Conservation (phyloP, 129 eudicot genomes). For the Flaveria bidentis region DNA sequence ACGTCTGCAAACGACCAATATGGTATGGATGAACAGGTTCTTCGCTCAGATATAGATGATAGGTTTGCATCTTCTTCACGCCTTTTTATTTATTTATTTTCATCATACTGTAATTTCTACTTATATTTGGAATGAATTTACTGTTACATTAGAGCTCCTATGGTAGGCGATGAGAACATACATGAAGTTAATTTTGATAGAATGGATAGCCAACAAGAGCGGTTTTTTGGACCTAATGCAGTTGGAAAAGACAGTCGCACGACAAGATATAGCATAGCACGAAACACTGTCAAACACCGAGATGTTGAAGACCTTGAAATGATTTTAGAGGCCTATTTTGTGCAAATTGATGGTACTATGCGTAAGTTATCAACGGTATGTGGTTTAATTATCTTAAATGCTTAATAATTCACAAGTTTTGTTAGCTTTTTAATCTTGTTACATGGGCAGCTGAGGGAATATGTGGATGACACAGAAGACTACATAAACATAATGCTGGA, state of each 20-base stretch:
- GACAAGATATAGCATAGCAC: conserved; percentile 63
- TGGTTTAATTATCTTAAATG: background rate
- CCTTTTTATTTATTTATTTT: too few species aligned
- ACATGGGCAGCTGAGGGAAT: conserved; percentile 62
- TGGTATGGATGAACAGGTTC: conserved; percentile 49
- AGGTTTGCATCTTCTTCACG: too few species aligned
- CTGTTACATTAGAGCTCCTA: conserved; percentile 40
- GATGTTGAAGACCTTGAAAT: conserved; percentile 91
- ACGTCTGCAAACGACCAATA: conserved; percentile 55
- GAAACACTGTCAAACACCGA: conserved; percentile 59
- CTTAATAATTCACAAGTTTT: background rate
- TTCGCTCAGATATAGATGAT: conserved; percentile 45
- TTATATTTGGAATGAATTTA: background rate
- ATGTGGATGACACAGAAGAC: conserved; percentile 87
- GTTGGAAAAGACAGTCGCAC: conserved; percentile 52
- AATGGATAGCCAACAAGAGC: conserved; percentile 43
- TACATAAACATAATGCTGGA: conserved; percentile 89
- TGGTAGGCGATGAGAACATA: conserved; percentile 45
- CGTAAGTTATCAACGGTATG: conserved; percentile 81
- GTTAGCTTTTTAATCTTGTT: background rate
- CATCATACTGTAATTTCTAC: too few species aligned
- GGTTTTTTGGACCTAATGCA: conserved; percentile 40
- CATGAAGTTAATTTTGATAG: conserved; percentile 39
- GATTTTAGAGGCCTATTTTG: conserved; percentile 88
- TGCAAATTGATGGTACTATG: conserved; percentile 81